Evolutionary conservation across 805 yeast genomes (phyloP).

Genomic region (Candida koratica): DNA sequence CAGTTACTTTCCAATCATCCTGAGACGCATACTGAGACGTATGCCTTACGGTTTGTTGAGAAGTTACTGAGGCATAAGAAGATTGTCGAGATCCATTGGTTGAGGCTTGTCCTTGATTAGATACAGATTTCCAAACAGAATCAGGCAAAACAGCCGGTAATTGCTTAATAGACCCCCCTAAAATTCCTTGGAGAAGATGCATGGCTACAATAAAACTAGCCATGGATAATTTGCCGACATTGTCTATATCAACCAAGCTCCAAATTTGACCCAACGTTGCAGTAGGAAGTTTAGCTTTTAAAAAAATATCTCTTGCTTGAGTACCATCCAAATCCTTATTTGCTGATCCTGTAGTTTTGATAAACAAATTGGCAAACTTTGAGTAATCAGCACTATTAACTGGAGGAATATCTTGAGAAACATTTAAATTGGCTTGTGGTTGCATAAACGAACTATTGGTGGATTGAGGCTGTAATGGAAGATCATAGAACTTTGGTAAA

Average conservation of each 20-base stretch:
- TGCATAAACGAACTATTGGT: constrained; percentile 41
- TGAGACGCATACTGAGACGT: constrained; percentile 13
- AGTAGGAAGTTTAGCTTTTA: constrained; percentile 83
- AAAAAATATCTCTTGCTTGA: constrained; percentile 80
- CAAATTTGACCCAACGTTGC: constrained; percentile 79
- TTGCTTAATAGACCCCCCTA: constrained; percentile 60
- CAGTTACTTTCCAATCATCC: constrained; percentile 63
- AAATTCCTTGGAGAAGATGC: constrained; percentile 84
- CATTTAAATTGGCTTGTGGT: constrained; percentile 36
- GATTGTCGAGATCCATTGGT: constrained; percentile 21
- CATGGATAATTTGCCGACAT: constrained; percentile 66
- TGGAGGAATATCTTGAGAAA: constrained; percentile 45
- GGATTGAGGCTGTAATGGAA: constrained; percentile 28
- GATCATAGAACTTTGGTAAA: constrained; percentile 53
- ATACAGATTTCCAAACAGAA: constrained; percentile 37
- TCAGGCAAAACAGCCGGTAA: constrained; percentile 47
- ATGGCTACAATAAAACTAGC: constrained; percentile 86
- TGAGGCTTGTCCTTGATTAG: not conserved
- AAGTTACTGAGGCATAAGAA: constrained; percentile 28
- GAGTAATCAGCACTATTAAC: constrained; percentile 55
- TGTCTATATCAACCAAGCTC: constrained; percentile 77
- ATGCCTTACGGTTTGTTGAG: constrained; percentile 37
- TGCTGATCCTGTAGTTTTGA: constrained; percentile 56
- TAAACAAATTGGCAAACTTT: constrained; percentile 68
- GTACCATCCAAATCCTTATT: constrained; percentile 62